Evolutionary conservation across 2,329 filamentous ascomycete species (phyloP).

Genomic region (Fusarium tupiense): DNA sequence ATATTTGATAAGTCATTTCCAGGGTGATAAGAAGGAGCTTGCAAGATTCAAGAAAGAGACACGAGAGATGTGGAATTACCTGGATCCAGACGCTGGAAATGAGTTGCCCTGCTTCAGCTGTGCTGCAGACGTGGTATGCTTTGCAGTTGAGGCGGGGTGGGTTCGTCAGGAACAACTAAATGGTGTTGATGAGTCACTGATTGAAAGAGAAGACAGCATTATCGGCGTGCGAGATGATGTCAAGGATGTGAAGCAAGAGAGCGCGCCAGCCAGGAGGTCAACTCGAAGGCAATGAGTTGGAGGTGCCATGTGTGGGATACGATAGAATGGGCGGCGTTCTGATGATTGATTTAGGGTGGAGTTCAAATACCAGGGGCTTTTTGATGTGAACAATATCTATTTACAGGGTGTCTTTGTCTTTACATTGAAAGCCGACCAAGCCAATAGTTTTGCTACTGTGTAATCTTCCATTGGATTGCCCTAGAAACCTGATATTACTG

Average conservation of each 20-base stretch:
- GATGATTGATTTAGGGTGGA: conserved; percentile 10
- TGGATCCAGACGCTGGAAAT: conserved; percentile 61
- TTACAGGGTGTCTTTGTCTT: neutral
- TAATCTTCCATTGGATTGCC: neutral
- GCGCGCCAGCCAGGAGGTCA: conserved; percentile 39
- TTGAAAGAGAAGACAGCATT: conserved; percentile 55
- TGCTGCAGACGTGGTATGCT: conserved; percentile 66
- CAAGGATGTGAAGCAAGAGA: conserved; percentile 30
- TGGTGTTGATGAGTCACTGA: conserved; percentile 48
- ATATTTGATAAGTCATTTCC: conserved; percentile 60
- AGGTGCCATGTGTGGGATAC: neutral
- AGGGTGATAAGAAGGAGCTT: conserved; percentile 58
- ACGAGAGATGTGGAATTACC: conserved; percentile 62
- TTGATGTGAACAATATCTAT: neutral
- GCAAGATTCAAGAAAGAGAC: conserved; percentile 58
- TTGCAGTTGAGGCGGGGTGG: conserved; percentile 68
- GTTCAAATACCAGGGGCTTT: conserved; percentile 28
- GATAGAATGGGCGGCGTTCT: conserved; percentile 2
- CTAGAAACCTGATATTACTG: conserved; percentile 8
- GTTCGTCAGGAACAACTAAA: conserved; percentile 62
- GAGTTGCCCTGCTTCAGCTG: conserved; percentile 62
- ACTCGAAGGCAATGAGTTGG: conserved; percentile 29
- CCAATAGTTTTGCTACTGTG: neutral
- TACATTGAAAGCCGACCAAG: neutral
- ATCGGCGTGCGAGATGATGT: conserved; percentile 46